These are phyloP conservation scores for Coemansia sp. DNA, from an alignment of 192 early-diverging fungal species.

Conservation along the genomic window DNA sequence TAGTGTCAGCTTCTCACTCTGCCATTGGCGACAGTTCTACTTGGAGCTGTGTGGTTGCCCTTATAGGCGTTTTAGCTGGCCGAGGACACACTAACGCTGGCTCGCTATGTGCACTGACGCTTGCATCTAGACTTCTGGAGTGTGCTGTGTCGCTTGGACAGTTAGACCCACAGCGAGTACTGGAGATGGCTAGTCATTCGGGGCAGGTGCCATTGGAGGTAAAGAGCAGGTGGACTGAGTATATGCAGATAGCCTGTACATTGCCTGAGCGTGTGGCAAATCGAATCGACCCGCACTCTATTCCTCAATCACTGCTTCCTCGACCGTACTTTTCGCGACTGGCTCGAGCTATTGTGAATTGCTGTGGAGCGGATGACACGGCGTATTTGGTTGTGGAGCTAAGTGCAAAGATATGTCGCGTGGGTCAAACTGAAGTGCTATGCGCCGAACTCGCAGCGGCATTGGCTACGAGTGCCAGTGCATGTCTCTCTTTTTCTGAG, in stretches of 20 bases:
- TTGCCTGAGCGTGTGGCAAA: constrained; percentile 47
- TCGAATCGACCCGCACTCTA: constrained; percentile 27
- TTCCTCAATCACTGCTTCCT: constrained; percentile 22
- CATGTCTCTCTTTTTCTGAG: background rate
- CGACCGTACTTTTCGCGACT: constrained; percentile 32
- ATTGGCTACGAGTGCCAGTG: constrained; percentile 8
- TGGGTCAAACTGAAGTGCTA: constrained; percentile 26
- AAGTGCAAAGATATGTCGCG: constrained; percentile 43
- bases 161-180: background rate
- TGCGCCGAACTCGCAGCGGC: constrained; percentile 32
- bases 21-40: background rate
- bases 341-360: constrained; percentile 10
- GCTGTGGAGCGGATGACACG: background rate
- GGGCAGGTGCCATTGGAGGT: background rate
- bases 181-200: background rate
- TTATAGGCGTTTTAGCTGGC: constrained; percentile 4
- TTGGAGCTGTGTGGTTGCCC: background rate
- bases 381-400: constrained; percentile 17
- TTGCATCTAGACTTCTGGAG: constrained; percentile 14
- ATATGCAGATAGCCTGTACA: constrained; percentile 24
- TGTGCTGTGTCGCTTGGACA: background rate
- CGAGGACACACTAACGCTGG: background rate
- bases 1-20: background rate
- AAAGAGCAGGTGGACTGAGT: constrained; percentile 27
- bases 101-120: constrained; percentile 12